phyloP scores from a whole-genome alignment of 228 moss, liverwort and hornwort genomes.

The Sphagnum magellanicum region DNA sequence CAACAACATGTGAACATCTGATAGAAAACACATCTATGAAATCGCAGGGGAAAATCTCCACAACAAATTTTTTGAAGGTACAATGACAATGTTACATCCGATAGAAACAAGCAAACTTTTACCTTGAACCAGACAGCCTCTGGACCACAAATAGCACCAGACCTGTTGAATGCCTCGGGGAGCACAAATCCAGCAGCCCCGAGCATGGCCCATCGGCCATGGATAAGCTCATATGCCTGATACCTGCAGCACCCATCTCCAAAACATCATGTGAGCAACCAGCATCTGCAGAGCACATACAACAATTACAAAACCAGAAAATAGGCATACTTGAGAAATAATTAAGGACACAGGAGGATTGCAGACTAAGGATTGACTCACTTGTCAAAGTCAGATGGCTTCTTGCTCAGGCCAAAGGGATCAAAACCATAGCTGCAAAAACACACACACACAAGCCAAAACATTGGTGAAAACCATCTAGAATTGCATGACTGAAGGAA shows the following conservation, averaged over 20 bases:
- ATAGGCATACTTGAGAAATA: neutral
- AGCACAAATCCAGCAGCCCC: conserved; percentile 83
- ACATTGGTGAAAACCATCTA: no score
- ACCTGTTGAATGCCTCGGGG: conserved; percentile 92
- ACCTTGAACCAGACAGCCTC: conserved; percentile 93
- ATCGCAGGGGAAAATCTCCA: no score
- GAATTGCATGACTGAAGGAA: no score
- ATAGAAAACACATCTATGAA: no score
- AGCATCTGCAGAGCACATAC: neutral
- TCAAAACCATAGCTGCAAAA: conserved; percentile 65
- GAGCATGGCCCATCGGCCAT: conserved; percentile 85
- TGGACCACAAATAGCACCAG: conserved; percentile 73
- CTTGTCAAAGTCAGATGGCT: conserved; percentile 64
- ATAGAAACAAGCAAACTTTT: neutral
- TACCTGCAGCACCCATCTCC: conserved; percentile 22
- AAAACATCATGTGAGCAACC: neutral
- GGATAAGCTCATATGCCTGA: conserved; percentile 88
- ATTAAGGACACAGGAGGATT: neutral
- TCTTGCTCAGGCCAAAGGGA: conserved; percentile 82
- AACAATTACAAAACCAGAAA: neutral
- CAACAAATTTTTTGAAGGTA: no score
- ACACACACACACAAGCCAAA: neutral
- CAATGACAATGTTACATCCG: no score
- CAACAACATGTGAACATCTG: no score
- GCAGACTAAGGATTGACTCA: neutral